phyloP scores from a whole-genome alignment of 352 stramenopile species.

The Blastocystis sp. region DNA sequence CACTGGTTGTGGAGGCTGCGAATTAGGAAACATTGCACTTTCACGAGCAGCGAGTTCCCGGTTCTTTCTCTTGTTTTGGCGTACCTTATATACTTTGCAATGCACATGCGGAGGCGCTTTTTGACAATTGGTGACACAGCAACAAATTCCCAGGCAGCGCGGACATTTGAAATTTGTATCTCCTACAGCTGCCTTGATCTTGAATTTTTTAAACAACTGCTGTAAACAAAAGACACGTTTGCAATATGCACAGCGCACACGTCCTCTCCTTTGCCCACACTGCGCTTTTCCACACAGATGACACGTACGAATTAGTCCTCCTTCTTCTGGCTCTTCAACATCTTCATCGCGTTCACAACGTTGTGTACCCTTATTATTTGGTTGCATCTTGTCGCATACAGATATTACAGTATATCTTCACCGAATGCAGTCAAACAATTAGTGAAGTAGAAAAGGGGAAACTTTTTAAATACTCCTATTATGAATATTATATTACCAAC shows the following conservation, averaged over 20 bases:
- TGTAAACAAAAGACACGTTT: constrained; percentile 58
- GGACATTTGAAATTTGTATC: constrained; percentile 59
- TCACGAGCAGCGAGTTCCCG: constrained; percentile 12
- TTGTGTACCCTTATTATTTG: background rate
- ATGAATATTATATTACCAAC: background rate
- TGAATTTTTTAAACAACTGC: constrained; percentile 61
- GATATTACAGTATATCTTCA: background rate
- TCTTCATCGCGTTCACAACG: background rate
- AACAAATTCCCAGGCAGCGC: constrained; percentile 59
- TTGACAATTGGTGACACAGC: constrained; percentile 51
- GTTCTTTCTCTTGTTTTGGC: constrained; percentile 41
- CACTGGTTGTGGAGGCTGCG: too few species aligned
- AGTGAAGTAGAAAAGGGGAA: background rate
- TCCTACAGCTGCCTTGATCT: background rate
- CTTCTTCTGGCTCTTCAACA: background rate
- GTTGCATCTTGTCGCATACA: background rate
- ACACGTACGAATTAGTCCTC: constrained; percentile 43
- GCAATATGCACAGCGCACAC: constrained; percentile 53
- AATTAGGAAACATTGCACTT: background rate
- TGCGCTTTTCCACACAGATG: constrained; percentile 60
- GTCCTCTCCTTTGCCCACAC: constrained; percentile 49
- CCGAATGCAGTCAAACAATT: background rate
- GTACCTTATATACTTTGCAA: constrained; percentile 62
- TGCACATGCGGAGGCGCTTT: constrained; percentile 57
- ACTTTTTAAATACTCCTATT: background rate